These are phyloP conservation scores for Penicillium macrosclerotiorum DNA, from an alignment of 495 filamentous ascomycete genomes.

Conservation along the genomic window DNA sequence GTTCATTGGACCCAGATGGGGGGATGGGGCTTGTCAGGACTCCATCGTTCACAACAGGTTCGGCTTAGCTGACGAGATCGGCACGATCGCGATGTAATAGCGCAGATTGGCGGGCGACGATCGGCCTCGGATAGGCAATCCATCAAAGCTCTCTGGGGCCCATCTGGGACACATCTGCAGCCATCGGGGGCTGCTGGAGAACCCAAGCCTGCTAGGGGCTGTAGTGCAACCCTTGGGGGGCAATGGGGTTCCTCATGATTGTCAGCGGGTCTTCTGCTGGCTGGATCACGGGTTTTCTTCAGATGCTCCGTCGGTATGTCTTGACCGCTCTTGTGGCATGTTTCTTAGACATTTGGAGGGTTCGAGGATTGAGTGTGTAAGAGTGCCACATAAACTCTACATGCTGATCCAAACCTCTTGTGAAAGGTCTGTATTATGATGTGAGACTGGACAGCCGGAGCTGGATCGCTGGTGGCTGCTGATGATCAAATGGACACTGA, in stretches of 20 bases:
- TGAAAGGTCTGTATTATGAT: no score
- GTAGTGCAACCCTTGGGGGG: conserved; percentile 22
- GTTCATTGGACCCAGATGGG: conserved; percentile 9
- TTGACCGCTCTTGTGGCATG: conserved; percentile 14
- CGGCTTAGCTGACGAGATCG: conserved; percentile 26
- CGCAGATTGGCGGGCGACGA: conserved; percentile 28
- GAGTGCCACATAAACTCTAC: no score
- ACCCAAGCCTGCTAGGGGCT: conserved; percentile 16
- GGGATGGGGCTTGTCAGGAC: conserved; percentile 11
- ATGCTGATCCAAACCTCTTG: no score
- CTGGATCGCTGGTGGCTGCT: background rate
- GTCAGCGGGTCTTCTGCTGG: conserved; percentile 19
- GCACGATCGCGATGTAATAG: conserved; percentile 33
- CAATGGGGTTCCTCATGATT: conserved; percentile 26
- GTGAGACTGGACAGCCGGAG: no score
- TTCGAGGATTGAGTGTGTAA: no score
- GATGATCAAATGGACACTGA: conserved; percentile 2
- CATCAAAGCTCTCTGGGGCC: conserved; percentile 15
- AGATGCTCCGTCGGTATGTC: conserved; percentile 5
- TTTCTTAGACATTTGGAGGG: background rate
- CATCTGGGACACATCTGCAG: conserved; percentile 19
- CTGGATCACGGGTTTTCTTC: background rate
- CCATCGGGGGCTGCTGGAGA: conserved; percentile 15
- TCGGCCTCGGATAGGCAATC: conserved; percentile 17
- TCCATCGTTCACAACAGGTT: conserved; percentile 27